Evolutionary conservation across 2,329 filamentous ascomycete species (phyloP), one percentile per base, ranked within the genome.

Genomic region (Bisporella sp.): DNA sequence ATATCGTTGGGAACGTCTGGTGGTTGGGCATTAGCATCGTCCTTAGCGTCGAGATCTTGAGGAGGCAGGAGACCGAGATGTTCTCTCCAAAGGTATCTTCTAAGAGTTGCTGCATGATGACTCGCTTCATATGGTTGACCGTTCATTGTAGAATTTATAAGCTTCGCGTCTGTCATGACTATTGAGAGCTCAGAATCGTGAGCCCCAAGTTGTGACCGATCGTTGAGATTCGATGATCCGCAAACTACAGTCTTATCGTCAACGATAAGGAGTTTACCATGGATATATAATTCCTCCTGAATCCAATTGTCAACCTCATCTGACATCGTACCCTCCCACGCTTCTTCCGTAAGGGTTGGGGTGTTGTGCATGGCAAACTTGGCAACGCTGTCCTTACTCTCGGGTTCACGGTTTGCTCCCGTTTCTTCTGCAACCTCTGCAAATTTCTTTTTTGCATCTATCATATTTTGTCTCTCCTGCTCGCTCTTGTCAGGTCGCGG

Each of bases 211-310:
- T 96, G 91, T 46, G 88, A 82, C 48, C 92, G 85, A 65, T 97
- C 92, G 66, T 96, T 97, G 61, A 96, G 76, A 68, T 96, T 97
- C 56, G 87, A 89, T 30, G 85, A 90, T 13, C 89, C 89, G 64
- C 89, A 93, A 48, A 96, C 81, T 1, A 87, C 89, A 45, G 89
- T 78, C 48, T 83, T 82, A 66, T 97, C 92, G 64, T 97, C 91
- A 1, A 85, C 86, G 58, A 96, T 92, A 58, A 93, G 77, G 35
- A 96, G 76, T 71, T 97, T 99, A 31, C 83, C 87, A 67, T 99
- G 93, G 45, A 97, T 85, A 66, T 99, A 99, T 2, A 97, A 78
- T 68, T 99, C 92, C 66, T 99, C 93, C 65, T 96, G 92, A 52
- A 97, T 85, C 74, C 93, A 95, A 64, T 95, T 89, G 48, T 85